Base-by-base conservation (phyloP, 306 rosid genomes). In the Chamaecrista fasciculata region DNA sequence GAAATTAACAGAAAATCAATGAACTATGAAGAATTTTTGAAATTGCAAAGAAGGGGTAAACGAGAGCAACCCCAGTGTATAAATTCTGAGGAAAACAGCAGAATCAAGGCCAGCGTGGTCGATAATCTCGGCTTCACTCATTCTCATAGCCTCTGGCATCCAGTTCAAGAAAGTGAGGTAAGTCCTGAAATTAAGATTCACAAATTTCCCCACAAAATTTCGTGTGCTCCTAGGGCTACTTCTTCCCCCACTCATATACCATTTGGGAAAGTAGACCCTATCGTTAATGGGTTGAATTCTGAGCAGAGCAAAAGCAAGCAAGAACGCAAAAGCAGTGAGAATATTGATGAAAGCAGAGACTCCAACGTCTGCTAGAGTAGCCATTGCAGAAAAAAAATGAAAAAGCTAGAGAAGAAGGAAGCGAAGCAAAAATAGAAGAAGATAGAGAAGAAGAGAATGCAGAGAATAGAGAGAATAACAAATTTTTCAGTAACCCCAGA, bases 41-140 rank as follows among this genome's bases (percentile, higher is more conserved):
- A 49, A 61, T 16, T 62, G 73, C 29, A n/a, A 5, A 26, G 0
- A 62, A 74, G 67, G 62, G 3, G 4, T 2, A 61, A 69, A 16
- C 70, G 47, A 63, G 24, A 42, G 50, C 76, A 16, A 94, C 99
- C 99, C 99, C 26, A 94, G 89, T 79, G 76, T 80, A 55, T 94
- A 94, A 71, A 94, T 89, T 81, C 99, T 85, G 67, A 94, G 94
- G 44, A 94, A 94, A 82, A 73, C 95, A 82, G 96, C 97, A 79
- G 99, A 94, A 78, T 94, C 99, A 58, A 94, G 87, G 16, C 99
- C 97, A 76, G 99, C 97, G 80, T 91, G 97, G 80, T 39, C 76
- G 62, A 88, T 86, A 57, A 94, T 94, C 78, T 91, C 92, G 70
- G 86, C 5, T 73, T 94, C 96, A 59, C 71, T 66, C 97, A 89